These are phyloP conservation scores for Rhodotorula sp. DNA, from an alignment of 1,284 basidiomycete genomes.

Conservation along the genomic window DNA sequence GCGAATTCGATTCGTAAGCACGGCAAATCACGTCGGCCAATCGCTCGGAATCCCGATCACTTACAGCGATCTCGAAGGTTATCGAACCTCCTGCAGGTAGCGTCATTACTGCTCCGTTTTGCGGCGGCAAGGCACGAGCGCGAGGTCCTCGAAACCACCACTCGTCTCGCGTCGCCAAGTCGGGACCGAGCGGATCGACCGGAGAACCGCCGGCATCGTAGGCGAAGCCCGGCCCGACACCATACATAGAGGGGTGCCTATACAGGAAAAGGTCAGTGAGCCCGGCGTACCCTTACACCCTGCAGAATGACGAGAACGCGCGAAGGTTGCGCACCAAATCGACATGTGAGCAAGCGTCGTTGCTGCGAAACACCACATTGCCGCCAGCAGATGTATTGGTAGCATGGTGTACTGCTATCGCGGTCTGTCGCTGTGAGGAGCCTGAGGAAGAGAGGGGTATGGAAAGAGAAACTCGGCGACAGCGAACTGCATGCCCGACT, in stretches of 20 bases:
- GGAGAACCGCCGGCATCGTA: slow-evolving; percentile 21
- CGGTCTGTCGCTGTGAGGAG: too few species aligned
- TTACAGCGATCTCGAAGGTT: slow-evolving; percentile 27
- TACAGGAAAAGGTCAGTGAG: not conserved
- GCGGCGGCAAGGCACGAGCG: slow-evolving; percentile 17
- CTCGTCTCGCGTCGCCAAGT: not conserved
- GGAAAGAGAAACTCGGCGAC: too few species aligned
- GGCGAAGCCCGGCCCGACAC: slow-evolving; percentile 15
- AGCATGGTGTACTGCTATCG: too few species aligned
- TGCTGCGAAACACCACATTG: slow-evolving; percentile 1
- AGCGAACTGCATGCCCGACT: too few species aligned
- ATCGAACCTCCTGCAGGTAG: slow-evolving; percentile 34
- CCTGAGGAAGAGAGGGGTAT: too few species aligned
- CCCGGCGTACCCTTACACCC: too few species aligned
- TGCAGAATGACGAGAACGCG: not conserved
- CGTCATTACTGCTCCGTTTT: slow-evolving; percentile 13
- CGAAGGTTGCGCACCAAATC: slow-evolving; percentile 1
- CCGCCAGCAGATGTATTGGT: not conserved
- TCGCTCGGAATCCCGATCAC: not conserved
- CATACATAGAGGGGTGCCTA: slow-evolving; percentile 27
- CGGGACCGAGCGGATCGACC: slow-evolving; percentile 20
- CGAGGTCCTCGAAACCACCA: slow-evolving; percentile 30
- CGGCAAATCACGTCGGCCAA: too few species aligned
- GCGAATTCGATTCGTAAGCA: not conserved
- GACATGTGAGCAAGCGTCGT: slow-evolving; percentile 13